Conservation (phyloP, 805 yeast species). For the Starmerella tilneyi region DNA sequence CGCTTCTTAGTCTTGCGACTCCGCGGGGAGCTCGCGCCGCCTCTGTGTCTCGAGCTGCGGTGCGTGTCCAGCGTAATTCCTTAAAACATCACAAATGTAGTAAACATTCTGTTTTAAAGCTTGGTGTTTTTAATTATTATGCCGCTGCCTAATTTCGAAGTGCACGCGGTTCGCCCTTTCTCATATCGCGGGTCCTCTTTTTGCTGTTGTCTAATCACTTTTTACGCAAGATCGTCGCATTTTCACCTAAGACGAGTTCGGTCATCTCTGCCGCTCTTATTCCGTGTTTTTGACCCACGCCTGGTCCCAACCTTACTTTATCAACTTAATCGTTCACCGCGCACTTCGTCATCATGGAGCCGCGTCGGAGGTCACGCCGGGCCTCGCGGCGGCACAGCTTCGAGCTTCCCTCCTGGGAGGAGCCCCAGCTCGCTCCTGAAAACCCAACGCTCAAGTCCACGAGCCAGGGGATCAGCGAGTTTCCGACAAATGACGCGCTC, state of each 20-base stretch:
- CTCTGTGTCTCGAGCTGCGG: too few species aligned
- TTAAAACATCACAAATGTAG: too few species aligned
- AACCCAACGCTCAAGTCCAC: slow-evolving; percentile 10
- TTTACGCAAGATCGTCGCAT: too few species aligned
- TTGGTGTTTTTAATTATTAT: too few species aligned
- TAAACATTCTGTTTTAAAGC: too few species aligned
- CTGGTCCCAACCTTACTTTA: slow-evolving; percentile 2
- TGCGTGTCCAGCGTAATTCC: too few species aligned
- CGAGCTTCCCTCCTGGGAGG: slow-evolving; percentile 9
- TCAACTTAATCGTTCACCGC: slow-evolving; percentile 7
- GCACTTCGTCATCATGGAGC: slow-evolving; percentile 7
- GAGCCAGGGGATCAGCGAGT: slow-evolving; percentile 11
- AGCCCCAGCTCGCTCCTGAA: slow-evolving; percentile 10
- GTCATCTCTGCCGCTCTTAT: neutral
- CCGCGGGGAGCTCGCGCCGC: neutral
- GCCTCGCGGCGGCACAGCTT: slow-evolving; percentile 4
- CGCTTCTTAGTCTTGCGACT: neutral
- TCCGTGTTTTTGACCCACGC: neutral
- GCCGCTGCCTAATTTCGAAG: neutral
- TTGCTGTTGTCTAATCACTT: neutral
- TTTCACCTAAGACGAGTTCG: too few species aligned
- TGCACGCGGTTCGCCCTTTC: neutral
- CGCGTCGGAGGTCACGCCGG: slow-evolving; percentile 3
- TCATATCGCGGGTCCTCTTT: neutral
- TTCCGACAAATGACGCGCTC: slow-evolving; percentile 14